Conservation (phyloP, 495 filamentous ascomycete genomes). For the Trichoderma asperelloides region DNA sequence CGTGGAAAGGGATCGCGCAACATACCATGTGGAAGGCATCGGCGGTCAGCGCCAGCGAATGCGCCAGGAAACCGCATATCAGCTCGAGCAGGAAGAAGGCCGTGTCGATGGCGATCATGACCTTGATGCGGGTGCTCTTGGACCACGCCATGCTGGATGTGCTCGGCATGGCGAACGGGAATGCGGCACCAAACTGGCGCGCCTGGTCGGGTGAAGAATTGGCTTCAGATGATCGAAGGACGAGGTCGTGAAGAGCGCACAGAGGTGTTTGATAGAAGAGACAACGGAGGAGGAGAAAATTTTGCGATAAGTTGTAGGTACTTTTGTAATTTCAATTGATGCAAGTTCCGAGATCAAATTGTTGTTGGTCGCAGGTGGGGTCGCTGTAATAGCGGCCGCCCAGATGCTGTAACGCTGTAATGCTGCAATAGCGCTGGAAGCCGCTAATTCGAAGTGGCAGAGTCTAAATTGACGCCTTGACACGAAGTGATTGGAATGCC, state of each 20-base stretch:
- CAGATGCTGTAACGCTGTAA: not conserved
- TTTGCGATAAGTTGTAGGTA: not conserved
- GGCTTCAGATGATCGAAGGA: not conserved
- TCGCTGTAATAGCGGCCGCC: not conserved
- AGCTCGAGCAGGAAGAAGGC: constrained; percentile 87
- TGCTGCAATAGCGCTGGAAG: not conserved
- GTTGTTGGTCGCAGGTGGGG: constrained; percentile 2
- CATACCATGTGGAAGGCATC: constrained; percentile 97
- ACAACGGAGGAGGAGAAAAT: not conserved
- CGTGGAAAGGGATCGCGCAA: not conserved
- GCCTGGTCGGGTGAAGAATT: not conserved
- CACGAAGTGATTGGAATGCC: not conserved
- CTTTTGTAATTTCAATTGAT: not conserved
- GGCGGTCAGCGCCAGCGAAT: constrained; percentile 86
- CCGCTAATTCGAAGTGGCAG: not conserved
- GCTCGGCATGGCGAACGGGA: not conserved
- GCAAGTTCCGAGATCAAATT: not conserved
- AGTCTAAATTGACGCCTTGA: not conserved
- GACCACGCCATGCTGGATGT: constrained; percentile 67
- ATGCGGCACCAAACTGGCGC: constrained; percentile 3
- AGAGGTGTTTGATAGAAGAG: not conserved
- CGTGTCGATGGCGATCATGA: constrained; percentile 84
- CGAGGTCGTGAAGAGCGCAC: not conserved
- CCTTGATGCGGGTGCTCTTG: constrained; percentile 82
- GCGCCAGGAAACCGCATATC: constrained; percentile 71